phyloP scores from a whole-genome alignment of 2,329 filamentous ascomycete species.

The Apiospora pterosperma region DNA sequence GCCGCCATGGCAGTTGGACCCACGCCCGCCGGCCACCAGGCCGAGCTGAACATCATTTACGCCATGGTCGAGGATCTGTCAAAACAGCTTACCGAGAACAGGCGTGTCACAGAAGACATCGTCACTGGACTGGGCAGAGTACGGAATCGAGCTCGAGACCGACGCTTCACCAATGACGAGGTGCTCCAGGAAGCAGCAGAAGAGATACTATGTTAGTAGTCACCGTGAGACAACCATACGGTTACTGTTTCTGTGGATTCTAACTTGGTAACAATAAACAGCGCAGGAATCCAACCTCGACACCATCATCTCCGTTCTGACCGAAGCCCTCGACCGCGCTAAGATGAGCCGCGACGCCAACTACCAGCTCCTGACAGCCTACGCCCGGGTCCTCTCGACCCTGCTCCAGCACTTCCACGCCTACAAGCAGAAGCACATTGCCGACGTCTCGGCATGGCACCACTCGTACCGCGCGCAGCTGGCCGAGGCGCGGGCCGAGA shows the following conservation, averaged over 20 bases:
- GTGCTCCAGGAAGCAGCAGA: conserved; percentile 53
- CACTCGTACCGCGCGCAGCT: conserved; percentile 63
- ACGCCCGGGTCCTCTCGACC: conserved; percentile 52
- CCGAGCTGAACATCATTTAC: conserved; percentile 66
- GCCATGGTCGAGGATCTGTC: conserved; percentile 65
- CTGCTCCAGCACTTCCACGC: conserved; percentile 64
- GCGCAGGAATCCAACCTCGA: conserved; percentile 60
- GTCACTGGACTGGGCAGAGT: conserved; percentile 61
- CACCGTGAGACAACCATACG: not conserved
- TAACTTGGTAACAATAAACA: conserved; percentile 22
- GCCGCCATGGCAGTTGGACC: conserved; percentile 48
- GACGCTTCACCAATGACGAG: conserved; percentile 55
- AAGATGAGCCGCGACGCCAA: conserved; percentile 60
- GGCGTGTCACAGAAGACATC: conserved; percentile 59
- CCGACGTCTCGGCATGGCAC: conserved; percentile 62
- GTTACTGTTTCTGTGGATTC: not conserved
- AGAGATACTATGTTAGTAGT: conserved; percentile 50
- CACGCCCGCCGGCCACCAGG: conserved; percentile 64
- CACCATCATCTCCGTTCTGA: conserved; percentile 56
- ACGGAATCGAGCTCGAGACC: conserved; percentile 50
- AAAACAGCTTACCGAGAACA: conserved; percentile 59
- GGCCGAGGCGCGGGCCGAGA: conserved; percentile 62
- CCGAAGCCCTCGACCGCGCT: conserved; percentile 59
- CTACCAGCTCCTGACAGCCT: conserved; percentile 53
- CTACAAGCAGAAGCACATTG: conserved; percentile 61